Evolutionary conservation across 2,329 filamentous ascomycete genomes (phyloP).

Genomic region (Cladosporium phlei): DNA sequence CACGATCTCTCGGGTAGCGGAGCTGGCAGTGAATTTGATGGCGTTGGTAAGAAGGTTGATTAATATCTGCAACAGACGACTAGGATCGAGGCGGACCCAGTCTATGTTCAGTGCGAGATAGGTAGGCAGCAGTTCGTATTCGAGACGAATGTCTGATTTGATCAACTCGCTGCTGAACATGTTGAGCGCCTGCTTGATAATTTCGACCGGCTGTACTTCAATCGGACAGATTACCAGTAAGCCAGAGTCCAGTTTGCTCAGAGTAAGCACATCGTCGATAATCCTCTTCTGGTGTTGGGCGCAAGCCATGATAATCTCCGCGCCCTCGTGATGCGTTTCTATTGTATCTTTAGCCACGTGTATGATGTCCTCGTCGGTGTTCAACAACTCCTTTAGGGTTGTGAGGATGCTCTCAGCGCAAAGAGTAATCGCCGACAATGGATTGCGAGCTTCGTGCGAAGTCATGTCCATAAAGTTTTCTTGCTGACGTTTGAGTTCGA

Average conservation of each 20-base stretch:
- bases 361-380: background rate
- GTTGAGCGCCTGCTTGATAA: conserved; percentile 31
- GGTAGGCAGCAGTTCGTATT: conserved; percentile 14
- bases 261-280: conserved; percentile 44
- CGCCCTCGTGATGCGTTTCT: conserved; percentile 12
- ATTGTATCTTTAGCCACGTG: background rate
- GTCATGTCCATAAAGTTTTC: conserved; percentile 32
- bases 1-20: conserved; percentile 32
- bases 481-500: conserved; percentile 26
- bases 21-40: conserved; percentile 44
- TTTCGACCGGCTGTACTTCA: conserved; percentile 30
- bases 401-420: conserved; percentile 32
- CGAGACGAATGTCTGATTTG: conserved; percentile 31
- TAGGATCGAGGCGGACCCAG: conserved; percentile 25
- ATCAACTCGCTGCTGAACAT: conserved; percentile 36
- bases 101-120: conserved; percentile 15
- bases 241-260: conserved; percentile 36
- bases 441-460: conserved; percentile 42
- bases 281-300: conserved; percentile 36
- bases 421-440: conserved; percentile 49
- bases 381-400: background rate
- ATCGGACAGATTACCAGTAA: conserved; percentile 36
- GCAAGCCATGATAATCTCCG: conserved; percentile 29
- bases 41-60: conserved; percentile 43
- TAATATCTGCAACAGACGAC: conserved; percentile 34